Conservation (phyloP, 73 alveolate genomes). For the Paramecium octaurelia region DNA sequence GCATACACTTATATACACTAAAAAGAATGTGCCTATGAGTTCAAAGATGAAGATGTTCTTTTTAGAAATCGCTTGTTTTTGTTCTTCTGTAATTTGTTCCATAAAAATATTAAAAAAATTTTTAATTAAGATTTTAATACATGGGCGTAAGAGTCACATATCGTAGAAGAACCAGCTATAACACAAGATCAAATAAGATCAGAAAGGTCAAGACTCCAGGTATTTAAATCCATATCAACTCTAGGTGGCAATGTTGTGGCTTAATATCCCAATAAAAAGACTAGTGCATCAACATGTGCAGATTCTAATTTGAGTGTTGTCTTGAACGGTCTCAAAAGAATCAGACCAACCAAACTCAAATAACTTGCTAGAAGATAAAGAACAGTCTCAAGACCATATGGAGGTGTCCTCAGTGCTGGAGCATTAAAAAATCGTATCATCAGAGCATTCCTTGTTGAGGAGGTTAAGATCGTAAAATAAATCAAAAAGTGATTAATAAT, state of each 20-base stretch:
- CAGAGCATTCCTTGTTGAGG: constrained; percentile 81
- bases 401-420: constrained; percentile 69
- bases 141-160: constrained; percentile 67
- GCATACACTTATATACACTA: background rate
- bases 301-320: constrained; percentile 51
- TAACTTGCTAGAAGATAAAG: constrained; percentile 69
- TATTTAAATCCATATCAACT: constrained; percentile 1
- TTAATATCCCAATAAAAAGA: constrained; percentile 69
- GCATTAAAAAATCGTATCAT: constrained; percentile 69
- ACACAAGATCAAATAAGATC: constrained; percentile 62
- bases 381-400: constrained; percentile 80
- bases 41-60: constrained; percentile 26
- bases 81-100: constrained; percentile 35
- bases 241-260: constrained; percentile 60
- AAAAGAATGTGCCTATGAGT: constrained; percentile 7
- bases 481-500: constrained; percentile 16
- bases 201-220: constrained; percentile 75
- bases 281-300: constrained; percentile 56
- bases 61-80: background rate
- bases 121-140: constrained; percentile 27
- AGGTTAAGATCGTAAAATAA: constrained; percentile 75
- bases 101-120: background rate
- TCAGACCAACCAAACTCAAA: constrained; percentile 62
- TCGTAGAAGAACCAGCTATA: constrained; percentile 61
- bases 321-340: constrained; percentile 68